A percentile compares a stretch with the other conserved stretches of the same genome.
Evolutionary conservation across 2,329 filamentous ascomycete genomes (phyloP).

Genomic region (Pseudocercospora cruenta): DNA sequence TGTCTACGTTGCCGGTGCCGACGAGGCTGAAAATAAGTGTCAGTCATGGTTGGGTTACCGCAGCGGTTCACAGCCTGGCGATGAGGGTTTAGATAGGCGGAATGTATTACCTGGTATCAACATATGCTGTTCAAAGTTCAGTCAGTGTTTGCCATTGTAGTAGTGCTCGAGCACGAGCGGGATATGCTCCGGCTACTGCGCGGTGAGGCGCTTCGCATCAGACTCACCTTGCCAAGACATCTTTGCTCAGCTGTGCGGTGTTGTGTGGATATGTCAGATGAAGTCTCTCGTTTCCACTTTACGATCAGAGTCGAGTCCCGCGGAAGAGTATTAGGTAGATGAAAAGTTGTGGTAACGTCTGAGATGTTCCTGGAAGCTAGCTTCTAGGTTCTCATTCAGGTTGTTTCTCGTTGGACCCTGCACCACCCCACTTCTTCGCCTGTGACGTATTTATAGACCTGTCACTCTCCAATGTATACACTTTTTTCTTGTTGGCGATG

Average conservation of each 20-base stretch:
- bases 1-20: slow-evolving; percentile 76
- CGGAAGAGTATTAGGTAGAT: background rate
- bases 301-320: background rate
- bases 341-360: background rate
- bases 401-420: background rate
- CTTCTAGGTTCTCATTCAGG: background rate
- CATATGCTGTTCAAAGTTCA: slow-evolving; percentile 54
- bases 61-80: background rate
- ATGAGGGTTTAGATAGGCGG: background rate
- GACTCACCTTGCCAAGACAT: slow-evolving; percentile 77
- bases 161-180: slow-evolving; percentile 10
- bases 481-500: background rate
- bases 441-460: background rate
- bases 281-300: background rate
- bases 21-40: slow-evolving; percentile 65
- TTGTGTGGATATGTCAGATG: background rate
- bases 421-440: background rate
- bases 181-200: background rate
- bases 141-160: slow-evolving; percentile 17
- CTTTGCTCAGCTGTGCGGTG: slow-evolving; percentile 35
- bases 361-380: background rate
- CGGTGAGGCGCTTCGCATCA: slow-evolving; percentile 20
- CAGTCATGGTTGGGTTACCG: slow-evolving; percentile 24
- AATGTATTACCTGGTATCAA: slow-evolving; percentile 61
- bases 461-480: background rate